A percentile compares a stretch with the other conserved stretches of the same genome.
These are phyloP conservation scores for Globisporangium carolinianum DNA, from an alignment of 352 stramenopile genomes.

Conservation along the genomic window DNA sequence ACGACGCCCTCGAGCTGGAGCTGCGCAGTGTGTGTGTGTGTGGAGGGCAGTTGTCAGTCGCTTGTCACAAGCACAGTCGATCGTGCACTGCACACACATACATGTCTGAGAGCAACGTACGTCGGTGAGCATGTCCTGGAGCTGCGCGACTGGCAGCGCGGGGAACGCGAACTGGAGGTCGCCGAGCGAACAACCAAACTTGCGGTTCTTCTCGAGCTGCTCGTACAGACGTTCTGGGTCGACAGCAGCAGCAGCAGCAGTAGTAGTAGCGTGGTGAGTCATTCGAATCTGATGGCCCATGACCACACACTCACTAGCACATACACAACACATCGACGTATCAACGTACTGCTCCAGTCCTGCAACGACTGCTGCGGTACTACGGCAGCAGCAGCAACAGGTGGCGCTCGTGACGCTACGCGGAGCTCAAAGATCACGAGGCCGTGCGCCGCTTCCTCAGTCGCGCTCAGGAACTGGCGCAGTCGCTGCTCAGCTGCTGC, in stretches of 20 bases:
- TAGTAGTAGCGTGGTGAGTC: no score
- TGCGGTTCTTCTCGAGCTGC: conserved; percentile 26
- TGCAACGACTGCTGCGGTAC: conserved; percentile 22
- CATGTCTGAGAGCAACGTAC: conserved; percentile 21
- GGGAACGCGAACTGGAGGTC: conserved; percentile 61
- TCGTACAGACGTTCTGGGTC: conserved; percentile 33
- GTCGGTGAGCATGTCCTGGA: conserved; percentile 48
- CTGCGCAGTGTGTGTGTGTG: conserved; percentile 13
- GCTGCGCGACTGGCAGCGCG: conserved; percentile 31
- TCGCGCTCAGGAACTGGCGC: conserved; percentile 53
- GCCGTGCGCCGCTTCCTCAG: conserved; percentile 44
- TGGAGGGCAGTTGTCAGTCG: neutral
- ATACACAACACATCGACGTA: neutral
- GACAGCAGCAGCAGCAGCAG: neutral
- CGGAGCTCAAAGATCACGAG: conserved; percentile 56
- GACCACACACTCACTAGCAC: no score
- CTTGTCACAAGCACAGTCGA: neutral
- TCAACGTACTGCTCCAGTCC: conserved; percentile 49
- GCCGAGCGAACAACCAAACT: conserved; percentile 29
- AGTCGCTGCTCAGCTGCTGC: conserved; percentile 35
- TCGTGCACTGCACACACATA: neutral
- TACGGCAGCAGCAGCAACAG: conserved; percentile 6
- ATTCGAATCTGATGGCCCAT: neutral
- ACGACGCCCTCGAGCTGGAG: conserved; percentile 65
- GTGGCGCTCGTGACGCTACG: neutral